These are phyloP conservation scores for Solanum phureja DNA, from an alignment of 257 asterid species.

Conservation along the genomic window DNA sequence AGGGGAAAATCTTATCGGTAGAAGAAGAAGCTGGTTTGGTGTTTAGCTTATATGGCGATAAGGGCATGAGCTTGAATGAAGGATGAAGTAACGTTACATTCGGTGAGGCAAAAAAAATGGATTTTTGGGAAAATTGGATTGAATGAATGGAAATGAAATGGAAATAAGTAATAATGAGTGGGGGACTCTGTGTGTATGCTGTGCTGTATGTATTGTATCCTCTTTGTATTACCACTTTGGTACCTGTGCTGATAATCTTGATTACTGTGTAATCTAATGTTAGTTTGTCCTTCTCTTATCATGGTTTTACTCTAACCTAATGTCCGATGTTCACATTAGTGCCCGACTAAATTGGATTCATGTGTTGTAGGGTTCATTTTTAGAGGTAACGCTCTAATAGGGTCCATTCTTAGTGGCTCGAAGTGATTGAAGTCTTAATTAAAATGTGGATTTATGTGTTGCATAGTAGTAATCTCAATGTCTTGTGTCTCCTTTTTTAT, in stretches of 20 bases:
- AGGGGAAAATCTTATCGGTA: neutral
- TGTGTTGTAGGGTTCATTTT: neutral
- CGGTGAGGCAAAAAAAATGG: neutral
- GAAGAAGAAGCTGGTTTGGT: neutral
- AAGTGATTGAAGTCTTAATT: neutral
- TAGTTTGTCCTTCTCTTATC: neutral
- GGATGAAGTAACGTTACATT: neutral
- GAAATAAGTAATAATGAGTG: neutral
- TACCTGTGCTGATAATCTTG: neutral
- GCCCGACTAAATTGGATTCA: neutral
- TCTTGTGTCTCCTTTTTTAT: too few relatives aligned
- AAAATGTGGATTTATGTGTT: neutral
- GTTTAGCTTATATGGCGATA: neutral
- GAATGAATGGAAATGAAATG: neutral
- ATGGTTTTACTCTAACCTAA: neutral
- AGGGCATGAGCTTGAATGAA: neutral
- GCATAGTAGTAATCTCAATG: neutral
- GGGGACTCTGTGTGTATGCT: neutral
- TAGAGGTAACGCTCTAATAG: neutral
- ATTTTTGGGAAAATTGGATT: neutral
- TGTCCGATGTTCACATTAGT: fast-evolving
- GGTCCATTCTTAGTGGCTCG: neutral
- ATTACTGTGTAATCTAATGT: neutral
- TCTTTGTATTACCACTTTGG: neutral
- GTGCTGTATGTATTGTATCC: neutral